Evolutionary conservation across 2,329 filamentous ascomycete species (phyloP).

Genomic region (Trichophyton simii): DNA sequence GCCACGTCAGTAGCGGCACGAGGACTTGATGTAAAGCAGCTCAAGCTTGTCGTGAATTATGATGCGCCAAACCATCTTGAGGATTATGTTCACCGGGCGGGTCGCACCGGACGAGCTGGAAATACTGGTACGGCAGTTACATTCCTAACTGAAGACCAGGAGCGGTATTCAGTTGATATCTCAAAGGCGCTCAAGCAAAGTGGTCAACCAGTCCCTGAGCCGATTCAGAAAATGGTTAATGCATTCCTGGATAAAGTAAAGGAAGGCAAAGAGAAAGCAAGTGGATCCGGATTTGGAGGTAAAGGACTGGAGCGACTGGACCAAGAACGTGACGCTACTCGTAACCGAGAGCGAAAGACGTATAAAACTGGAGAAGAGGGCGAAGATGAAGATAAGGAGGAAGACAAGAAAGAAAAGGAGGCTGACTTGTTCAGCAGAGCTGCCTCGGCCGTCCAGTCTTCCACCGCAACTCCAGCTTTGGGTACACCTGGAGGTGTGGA

Average conservation of each 20-base stretch:
- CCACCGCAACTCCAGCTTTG: conserved; percentile 32
- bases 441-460: conserved; percentile 51
- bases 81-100: conserved; percentile 90
- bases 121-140: conserved; percentile 93
- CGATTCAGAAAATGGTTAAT: conserved; percentile 47
- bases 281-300: conserved; percentile 76
- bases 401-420: conserved; percentile 55
- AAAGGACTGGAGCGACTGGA: conserved; percentile 88
- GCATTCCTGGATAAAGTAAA: conserved; percentile 83
- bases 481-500: conserved; percentile 46
- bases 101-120: conserved; percentile 84
- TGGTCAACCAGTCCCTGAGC: conserved; percentile 66
- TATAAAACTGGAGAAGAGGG: conserved; percentile 83
- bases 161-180: conserved; percentile 78
- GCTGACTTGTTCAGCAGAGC: conserved; percentile 47
- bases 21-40: conserved; percentile 87
- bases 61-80: conserved; percentile 89
- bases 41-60: conserved; percentile 93
- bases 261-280: conserved; percentile 75
- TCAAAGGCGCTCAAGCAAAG: conserved; percentile 88
- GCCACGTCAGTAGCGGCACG: conserved; percentile 92
- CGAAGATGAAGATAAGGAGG: conserved; percentile 55
- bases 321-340: conserved; percentile 76
- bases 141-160: conserved; percentile 82
- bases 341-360: conserved; percentile 72